phyloP scores from a whole-genome alignment of 2,329 filamentous ascomycete genomes.

The Trichoderma aggressivum region DNA sequence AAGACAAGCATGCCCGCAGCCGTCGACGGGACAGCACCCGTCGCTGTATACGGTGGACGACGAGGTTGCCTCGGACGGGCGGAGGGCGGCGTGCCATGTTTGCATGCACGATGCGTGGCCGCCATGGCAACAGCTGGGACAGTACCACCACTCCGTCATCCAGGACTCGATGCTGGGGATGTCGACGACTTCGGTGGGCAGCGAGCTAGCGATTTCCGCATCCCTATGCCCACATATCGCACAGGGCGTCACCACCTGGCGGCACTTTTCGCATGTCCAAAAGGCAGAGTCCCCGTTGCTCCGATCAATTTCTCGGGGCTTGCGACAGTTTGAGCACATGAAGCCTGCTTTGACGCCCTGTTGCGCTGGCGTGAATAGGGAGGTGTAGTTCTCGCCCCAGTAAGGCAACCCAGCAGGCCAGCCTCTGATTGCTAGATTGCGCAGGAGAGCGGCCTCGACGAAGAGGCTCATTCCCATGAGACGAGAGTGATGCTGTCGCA shows the following conservation, averaged over 20 bases:
- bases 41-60: conserved; percentile 40
- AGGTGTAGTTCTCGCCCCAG: conserved; percentile 54
- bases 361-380: conserved; percentile 53
- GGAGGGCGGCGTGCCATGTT: conserved; percentile 51
- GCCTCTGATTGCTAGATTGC: conserved; percentile 57
- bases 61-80: conserved; percentile 23
- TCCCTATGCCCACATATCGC: conserved; percentile 57
- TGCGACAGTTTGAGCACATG: conserved; percentile 54
- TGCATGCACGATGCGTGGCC: conserved; percentile 59
- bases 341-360: conserved; percentile 53
- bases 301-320: conserved; percentile 53
- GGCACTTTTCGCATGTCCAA: conserved; percentile 59
- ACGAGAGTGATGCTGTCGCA: conserved; percentile 58
- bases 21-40: conserved; percentile 62
- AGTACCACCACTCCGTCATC: conserved; percentile 58
- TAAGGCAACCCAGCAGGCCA: conserved; percentile 50
- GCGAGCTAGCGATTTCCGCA: conserved; percentile 40
- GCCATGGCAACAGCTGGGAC: conserved; percentile 59
- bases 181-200: conserved; percentile 32
- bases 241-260: conserved; percentile 51
- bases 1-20: conserved; percentile 62
- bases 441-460: conserved; percentile 57
- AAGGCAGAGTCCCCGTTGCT: conserved; percentile 43
- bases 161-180: conserved; percentile 24
- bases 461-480: conserved; percentile 59